Evolutionary conservation across 1,139 yeast genomes (phyloP).

Genomic region (Candida tetrigidarum): DNA sequence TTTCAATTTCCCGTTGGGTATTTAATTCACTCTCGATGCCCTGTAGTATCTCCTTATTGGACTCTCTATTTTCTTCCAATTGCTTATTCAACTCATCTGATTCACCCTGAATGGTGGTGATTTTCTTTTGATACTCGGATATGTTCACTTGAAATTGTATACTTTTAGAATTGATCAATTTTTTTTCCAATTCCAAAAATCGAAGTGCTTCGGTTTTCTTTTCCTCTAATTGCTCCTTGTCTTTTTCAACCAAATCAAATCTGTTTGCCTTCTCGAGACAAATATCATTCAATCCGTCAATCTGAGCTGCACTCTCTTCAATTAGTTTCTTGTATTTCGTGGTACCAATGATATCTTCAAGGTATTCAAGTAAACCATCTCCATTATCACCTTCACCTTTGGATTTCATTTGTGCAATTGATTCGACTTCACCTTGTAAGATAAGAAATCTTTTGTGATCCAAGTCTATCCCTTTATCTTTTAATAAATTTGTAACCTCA

Average conservation of each 20-base stretch:
- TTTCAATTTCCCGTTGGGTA: slow-evolving; percentile 34
- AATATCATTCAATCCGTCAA: slow-evolving; percentile 74
- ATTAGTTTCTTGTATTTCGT: slow-evolving; percentile 78
- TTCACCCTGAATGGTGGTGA: slow-evolving; percentile 41
- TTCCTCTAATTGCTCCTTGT: slow-evolving; percentile 68
- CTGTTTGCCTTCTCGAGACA: slow-evolving; percentile 84
- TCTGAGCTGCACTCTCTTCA: slow-evolving; percentile 61
- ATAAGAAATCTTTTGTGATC: slow-evolving; percentile 95
- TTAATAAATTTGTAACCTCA: slow-evolving; percentile 75
- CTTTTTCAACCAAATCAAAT: slow-evolving; percentile 78
- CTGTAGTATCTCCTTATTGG: slow-evolving; percentile 45
- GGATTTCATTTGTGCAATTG: slow-evolving; percentile 98
- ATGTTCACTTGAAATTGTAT: slow-evolving; percentile 61
- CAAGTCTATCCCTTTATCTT: slow-evolving; percentile 88
- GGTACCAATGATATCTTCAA: slow-evolving; percentile 97
- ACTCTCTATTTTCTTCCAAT: slow-evolving; percentile 50
- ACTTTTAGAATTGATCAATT: slow-evolving; percentile 56
- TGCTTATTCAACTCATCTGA: slow-evolving; percentile 43
- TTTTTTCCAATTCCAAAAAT: slow-evolving; percentile 69
- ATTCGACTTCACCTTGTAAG: slow-evolving; percentile 97
- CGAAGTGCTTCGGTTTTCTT: slow-evolving; percentile 72
- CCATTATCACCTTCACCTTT: slow-evolving; percentile 93
- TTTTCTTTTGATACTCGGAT: slow-evolving; percentile 39
- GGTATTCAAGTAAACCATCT: slow-evolving; percentile 90
- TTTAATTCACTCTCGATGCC: slow-evolving; percentile 35